Evolutionary conservation across 768 basidiomycete genomes (phyloP), one percentile per base, ranked within the genome.

Genomic region (Mycena polygramma): DNA sequence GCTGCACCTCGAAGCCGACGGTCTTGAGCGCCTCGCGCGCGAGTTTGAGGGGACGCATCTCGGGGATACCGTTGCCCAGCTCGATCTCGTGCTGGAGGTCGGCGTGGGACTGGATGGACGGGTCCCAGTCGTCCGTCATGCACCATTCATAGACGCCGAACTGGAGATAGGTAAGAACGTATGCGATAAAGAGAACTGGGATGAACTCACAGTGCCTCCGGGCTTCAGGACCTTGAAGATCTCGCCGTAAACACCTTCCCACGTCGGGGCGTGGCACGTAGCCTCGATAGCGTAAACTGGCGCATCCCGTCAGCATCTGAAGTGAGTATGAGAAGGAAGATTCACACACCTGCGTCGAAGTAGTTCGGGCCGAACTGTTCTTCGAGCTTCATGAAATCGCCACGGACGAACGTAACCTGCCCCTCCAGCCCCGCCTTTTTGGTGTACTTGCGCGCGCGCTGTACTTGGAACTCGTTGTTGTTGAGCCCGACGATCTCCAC

Each of bases 71-170:
- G 77, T 97, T 96, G 22, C 98, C 97, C 68, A 98, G 84, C 79
- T 98, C 97, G 70, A 98, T 93, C 71, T 89, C 89, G 83, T 98
- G 96, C 15, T 95, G 94, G 68, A 99, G 90, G 54, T 88, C 88
- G 83, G 96, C 97, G 88, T 99, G 97, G 63, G 87, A 81, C 20
- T 96, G 93, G 78, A 86, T 93, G 57, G 92, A 88, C 41, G 93
- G 88, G 82, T 98, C 94, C 94, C 97, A 97, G 6, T 81, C 79
- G 80, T 98, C 96, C 20, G 98, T 98, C 98, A 99, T 98, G 81
- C 91, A 92, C 97, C 97, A 99, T 80, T 99, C 98, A 82, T 99
- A 99, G 46, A 99, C 94, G 77, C 97, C 97, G 81, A 98, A 98
- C 94, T 97, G 69, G 49, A 63, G 46, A 52, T 26, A 55, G 20